phyloP scores from a whole-genome alignment of 805 yeast genomes.

The Jamesozyma jinghongensis region DNA sequence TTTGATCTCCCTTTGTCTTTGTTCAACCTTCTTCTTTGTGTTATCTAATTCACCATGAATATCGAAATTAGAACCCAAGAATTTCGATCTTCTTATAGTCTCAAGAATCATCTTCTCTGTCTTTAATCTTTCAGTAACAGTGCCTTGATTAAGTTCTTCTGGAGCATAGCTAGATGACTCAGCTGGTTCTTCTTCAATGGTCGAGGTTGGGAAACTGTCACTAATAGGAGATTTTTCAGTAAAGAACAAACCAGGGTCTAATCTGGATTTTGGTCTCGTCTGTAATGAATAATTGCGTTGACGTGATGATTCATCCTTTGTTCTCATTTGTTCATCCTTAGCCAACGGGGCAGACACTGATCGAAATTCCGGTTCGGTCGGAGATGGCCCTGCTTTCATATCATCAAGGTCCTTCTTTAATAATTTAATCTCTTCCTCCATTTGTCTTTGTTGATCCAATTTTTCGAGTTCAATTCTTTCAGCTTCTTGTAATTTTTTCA shows the following conservation, averaged over 20 bases:
- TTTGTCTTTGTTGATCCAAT: constrained; percentile 24
- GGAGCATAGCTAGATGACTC: no score
- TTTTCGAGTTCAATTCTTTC: constrained; percentile 17
- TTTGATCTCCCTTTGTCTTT: background rate
- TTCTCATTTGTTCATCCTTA: constrained; percentile 12
- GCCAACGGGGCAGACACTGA: constrained; percentile 34
- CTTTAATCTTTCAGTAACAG: constrained; percentile 16
- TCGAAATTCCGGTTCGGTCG: constrained; percentile 17
- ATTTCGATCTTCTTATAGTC: constrained; percentile 38
- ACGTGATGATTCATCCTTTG: constrained; percentile 24
- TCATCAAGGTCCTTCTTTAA: constrained; percentile 14
- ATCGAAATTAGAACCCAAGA: constrained; percentile 36
- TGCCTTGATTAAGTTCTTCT: constrained; percentile 15
- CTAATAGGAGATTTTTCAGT: background rate
- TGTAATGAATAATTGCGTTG: constrained; percentile 34
- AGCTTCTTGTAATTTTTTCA: constrained; percentile 12
- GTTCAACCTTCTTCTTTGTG: constrained; percentile 8
- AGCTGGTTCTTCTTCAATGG: constrained; percentile 9
- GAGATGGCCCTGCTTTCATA: constrained; percentile 3
- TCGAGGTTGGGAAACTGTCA: background rate
- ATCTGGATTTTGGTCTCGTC: constrained; percentile 36
- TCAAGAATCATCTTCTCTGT: constrained; percentile 31
- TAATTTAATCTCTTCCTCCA: constrained; percentile 18
- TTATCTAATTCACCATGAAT: constrained; percentile 26
- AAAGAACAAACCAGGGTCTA: constrained; percentile 36